These are phyloP conservation scores for Lasiodiplodia sp. DNA, from an alignment of 2,329 filamentous ascomycete genomes.

Conservation along the genomic window DNA sequence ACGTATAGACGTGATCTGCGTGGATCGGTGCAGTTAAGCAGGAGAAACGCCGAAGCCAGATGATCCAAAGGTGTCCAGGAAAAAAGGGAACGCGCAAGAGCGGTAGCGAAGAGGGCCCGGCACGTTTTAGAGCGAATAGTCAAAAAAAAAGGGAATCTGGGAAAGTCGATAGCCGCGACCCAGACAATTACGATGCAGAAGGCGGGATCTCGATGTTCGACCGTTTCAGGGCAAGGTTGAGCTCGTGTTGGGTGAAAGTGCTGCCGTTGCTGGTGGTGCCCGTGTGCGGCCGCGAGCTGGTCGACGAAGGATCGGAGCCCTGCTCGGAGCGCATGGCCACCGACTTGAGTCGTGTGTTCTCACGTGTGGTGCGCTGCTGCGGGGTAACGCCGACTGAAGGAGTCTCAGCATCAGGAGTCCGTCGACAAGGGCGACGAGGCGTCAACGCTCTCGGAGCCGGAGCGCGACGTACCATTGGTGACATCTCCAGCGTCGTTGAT, in stretches of 20 bases:
- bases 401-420: constrained; percentile 24
- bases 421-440: neutral
- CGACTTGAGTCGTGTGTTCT: constrained; percentile 2
- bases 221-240: constrained; percentile 52
- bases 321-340: neutral
- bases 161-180: neutral
- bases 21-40: constrained; percentile 13
- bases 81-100: neutral
- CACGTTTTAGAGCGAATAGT: neutral
- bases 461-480: constrained; percentile 46
- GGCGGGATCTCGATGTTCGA: constrained; percentile 46
- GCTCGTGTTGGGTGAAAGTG: constrained; percentile 54
- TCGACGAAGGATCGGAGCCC: constrained; percentile 7
- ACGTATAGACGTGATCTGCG: constrained; percentile 17
- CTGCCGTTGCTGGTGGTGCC: constrained; percentile 39
- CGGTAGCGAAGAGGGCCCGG: neutral
- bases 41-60: constrained; percentile 3
- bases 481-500: constrained; percentile 53
- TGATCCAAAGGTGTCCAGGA: constrained; percentile 7
- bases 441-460: constrained; percentile 50
- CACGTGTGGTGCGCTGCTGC: constrained; percentile 1
- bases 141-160: neutral
- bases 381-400: constrained; percentile 18
- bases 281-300: constrained; percentile 8
- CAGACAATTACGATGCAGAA: neutral